A percentile compares a stretch with the other conserved stretches of the same genome.
Evolutionary conservation across 495 filamentous ascomycete species (phyloP).

Genomic region (Neurospora terricola): DNA sequence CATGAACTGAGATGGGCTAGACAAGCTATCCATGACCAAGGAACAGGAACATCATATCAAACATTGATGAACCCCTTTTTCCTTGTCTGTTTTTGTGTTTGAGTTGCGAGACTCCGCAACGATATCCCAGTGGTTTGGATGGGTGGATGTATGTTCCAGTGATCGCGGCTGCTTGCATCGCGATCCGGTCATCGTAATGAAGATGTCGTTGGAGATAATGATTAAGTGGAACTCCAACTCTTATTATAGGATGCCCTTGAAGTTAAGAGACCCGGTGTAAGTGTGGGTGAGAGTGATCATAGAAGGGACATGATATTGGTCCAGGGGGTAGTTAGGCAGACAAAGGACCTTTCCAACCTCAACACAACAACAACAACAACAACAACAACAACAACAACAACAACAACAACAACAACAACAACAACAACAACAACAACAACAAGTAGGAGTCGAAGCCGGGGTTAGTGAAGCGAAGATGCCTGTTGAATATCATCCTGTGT

Average conservation of each 20-base stretch:
- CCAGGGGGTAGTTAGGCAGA: neutral
- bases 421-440: neutral
- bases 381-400: too few species aligned
- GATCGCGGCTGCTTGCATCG: neutral
- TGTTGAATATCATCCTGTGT: neutral
- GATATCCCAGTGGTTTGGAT: neutral
- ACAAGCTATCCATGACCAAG: neutral
- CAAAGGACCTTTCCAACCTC: neutral
- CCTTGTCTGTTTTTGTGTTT: neutral
- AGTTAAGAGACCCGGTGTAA: neutral
- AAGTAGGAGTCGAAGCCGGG: neutral
- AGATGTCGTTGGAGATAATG: neutral
- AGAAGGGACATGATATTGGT: neutral
- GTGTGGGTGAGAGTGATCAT: neutral
- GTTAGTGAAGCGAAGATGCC: neutral
- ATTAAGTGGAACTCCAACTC: neutral
- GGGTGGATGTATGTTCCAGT: neutral
- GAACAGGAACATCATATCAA: neutral
- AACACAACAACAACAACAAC: neutral
- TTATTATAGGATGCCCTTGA: neutral
- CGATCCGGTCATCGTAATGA: neutral
- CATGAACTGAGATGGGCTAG: neutral
- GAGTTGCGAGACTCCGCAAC: neutral
- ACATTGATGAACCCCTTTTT: neutral
- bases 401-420: too few species aligned